phyloP scores from a whole-genome alignment of 176 grass and related monocot genomes.

The Triticum monococcum region DNA sequence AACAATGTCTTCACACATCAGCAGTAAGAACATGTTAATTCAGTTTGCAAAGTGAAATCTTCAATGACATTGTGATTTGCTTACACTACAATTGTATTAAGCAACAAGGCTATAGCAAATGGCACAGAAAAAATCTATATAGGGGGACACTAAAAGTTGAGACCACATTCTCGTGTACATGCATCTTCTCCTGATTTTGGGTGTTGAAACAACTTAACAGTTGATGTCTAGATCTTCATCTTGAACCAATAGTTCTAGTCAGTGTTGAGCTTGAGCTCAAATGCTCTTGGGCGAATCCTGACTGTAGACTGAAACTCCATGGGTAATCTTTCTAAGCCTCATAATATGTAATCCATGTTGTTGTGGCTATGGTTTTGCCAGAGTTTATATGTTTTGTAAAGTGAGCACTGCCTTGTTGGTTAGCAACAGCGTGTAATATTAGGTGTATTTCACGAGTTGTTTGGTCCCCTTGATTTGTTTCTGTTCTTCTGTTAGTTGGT shows the following conservation, averaged over 20 bases:
- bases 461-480: not conserved
- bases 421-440: not conserved
- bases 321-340: not conserved
- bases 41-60: not conserved
- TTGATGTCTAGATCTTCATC: not conserved
- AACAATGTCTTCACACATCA: not conserved
- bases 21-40: not conserved
- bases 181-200: not conserved
- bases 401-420: not conserved
- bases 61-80: not conserved
- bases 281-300: not conserved
- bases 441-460: not conserved
- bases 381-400: not conserved
- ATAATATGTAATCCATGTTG: not conserved
- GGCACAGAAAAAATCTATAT: not conserved
- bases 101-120: not conserved
- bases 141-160: not conserved
- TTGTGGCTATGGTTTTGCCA: not conserved
- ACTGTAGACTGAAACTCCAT: not conserved
- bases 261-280: not conserved
- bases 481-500: too few species aligned
- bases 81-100: not conserved
- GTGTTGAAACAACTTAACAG: not conserved
- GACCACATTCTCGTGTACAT: not conserved
- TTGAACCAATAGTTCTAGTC: conserved; percentile 1